Conservation (phyloP, 1,284 basidiomycete genomes). For the Athelia sp. region DNA sequence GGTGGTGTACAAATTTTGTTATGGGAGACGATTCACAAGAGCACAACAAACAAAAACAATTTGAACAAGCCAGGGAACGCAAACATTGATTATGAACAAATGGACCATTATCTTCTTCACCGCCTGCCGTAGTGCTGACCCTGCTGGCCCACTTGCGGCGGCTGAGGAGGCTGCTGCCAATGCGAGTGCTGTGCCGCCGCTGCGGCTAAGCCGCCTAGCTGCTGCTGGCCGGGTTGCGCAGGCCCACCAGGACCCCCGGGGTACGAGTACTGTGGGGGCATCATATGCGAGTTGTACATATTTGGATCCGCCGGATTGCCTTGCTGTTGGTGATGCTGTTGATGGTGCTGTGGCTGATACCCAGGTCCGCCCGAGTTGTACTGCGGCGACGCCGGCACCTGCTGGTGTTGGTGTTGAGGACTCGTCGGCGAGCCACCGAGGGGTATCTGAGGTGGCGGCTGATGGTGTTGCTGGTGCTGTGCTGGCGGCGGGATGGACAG, state of each 20-base stretch:
- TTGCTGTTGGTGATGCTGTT: slow-evolving; percentile 37
- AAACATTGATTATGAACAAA: too few relatives aligned
- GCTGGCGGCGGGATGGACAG: slow-evolving; percentile 37
- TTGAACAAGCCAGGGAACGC: too few relatives aligned
- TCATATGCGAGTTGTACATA: slow-evolving; percentile 46
- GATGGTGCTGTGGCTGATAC: slow-evolving; percentile 43
- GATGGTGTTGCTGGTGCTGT: slow-evolving; percentile 27
- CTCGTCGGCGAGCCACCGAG: slow-evolving; percentile 54
- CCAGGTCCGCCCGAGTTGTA: slow-evolving; percentile 36
- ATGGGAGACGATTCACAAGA: too few relatives aligned
- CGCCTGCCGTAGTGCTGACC: slow-evolving; percentile 46
- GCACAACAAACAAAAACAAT: too few relatives aligned
- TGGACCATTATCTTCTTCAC: slow-evolving; percentile 27
- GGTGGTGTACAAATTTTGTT: background rate
- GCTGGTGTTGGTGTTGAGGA: slow-evolving; percentile 55
- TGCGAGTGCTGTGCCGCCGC: slow-evolving; percentile 49
- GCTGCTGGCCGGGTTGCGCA: slow-evolving; percentile 35
- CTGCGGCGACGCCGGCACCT: slow-evolving; percentile 46
- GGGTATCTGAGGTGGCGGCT: slow-evolving; percentile 41
- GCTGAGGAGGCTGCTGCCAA: slow-evolving; percentile 34
- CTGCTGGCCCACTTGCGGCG: slow-evolving; percentile 31
- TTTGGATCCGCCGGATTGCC: slow-evolving; percentile 30
- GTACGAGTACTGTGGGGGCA: slow-evolving; percentile 40
- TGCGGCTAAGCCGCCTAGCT: slow-evolving; percentile 47
- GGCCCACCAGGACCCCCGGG: slow-evolving; percentile 37